Conservation (phyloP, 1,284 basidiomycete genomes). For the Tilletia walkeri region DNA sequence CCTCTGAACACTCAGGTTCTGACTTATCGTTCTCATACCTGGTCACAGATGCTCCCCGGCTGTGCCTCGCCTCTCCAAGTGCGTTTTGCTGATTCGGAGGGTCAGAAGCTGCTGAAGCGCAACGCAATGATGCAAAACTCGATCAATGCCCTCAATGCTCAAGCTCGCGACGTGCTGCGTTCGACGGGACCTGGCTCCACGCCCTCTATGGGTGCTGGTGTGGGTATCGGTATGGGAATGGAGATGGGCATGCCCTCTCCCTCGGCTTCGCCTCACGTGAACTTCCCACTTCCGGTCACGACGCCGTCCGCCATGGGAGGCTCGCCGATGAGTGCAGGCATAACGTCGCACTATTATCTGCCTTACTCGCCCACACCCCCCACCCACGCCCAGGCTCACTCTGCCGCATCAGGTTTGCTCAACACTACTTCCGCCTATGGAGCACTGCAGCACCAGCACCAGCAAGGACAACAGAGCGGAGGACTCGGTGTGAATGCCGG, state of each 20-base stretch:
- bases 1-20: too few species aligned
- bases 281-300: background rate
- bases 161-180: slow-evolving; percentile 10
- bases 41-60: slow-evolving; percentile 25
- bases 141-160: slow-evolving; percentile 26
- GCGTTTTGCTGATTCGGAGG: slow-evolving; percentile 49
- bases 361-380: slow-evolving; percentile 6
- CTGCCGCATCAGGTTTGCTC: background rate
- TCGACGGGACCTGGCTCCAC: background rate
- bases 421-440: background rate
- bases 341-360: background rate
- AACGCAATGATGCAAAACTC: slow-evolving; percentile 32
- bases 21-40: background rate
- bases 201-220: background rate
- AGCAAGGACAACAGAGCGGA: background rate
- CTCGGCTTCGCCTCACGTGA: slow-evolving; percentile 4
- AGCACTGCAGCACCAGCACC: background rate
- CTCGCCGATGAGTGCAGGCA: slow-evolving; percentile 8
- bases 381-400: too few species aligned
- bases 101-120: slow-evolving; percentile 43
- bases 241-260: slow-evolving; percentile 13
- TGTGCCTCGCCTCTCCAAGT: slow-evolving; percentile 39
- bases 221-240: background rate
- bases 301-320: background rate
- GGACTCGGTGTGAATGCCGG: background rate